Evolutionary conservation across 345 rosid species (phyloP), one percentile per base, ranked within the genome.

Genomic region (Lumnitzera littorea): DNA sequence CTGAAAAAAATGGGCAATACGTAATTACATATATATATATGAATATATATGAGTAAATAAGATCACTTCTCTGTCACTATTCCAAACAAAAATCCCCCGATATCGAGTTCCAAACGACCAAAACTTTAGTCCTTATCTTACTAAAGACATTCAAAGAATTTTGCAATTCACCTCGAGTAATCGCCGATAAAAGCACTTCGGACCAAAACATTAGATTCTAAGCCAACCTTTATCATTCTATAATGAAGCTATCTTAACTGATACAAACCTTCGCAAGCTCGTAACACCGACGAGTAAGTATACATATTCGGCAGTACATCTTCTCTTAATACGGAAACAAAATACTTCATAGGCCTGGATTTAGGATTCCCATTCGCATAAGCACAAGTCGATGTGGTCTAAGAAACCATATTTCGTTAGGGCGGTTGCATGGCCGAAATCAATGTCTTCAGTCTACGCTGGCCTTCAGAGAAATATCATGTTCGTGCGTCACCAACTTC

Each of bases 351-450:
- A 24, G 81, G 72, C 60, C 64, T 55, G 50, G 14, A 36, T 23
- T 68, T 63, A 43, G 70, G 51, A 6, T 62, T 77, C 1, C 56
- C 60, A 64, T 63, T 69, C n/a, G 86, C 61, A 14, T 72, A 84
- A 62, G 85, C 91, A 31, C 87, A 74, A 24, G 85, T 83, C 69
- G 85, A 61, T 0, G 91, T 83, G n/a, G 95, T 87, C 95, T 91
- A 87, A 46, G 95, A 77, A 58, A 76, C 70, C 2, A 73, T 73
- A 53, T 77, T 70, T 65, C 68, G 53, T 0, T 64, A 56, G 17
- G 68, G 78, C 81, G 20, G 20, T 20, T 20, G 20, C 20, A 20
- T 20, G 20, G 20, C 20, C 20, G 20, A 20, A 20, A 20, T 20
- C 20, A 20, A 20, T 20, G 20, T 20, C 20, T 20, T 20, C 20